Base-by-base conservation (phyloP, 1,284 basidiomycete genomes). In the Peniophora sp. region DNA sequence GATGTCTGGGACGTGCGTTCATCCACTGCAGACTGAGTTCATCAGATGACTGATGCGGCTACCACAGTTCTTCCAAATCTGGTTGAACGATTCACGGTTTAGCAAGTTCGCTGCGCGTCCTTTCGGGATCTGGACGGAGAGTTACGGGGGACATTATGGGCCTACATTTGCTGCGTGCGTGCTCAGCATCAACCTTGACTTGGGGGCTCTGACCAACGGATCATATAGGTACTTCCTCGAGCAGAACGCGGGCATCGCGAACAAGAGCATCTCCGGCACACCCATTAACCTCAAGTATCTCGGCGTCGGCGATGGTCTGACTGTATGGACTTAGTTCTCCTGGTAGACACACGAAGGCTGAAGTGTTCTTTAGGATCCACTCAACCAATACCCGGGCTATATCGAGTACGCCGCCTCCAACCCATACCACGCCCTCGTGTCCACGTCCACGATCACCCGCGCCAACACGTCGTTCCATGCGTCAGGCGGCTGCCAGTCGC, bases 111-210 rank as follows among this genome's bases (percentile, higher is more conserved):
- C 72, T 37, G 63, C 62, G 18, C 71, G 71, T 42, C 70, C 78
- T 6, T 73, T 83, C 51, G 81, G 76, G 10, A 71, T 84, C 49
- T 83, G 79, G 76, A 80, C 79, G 0, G 81, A 83, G 60, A 81
- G 78, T 67, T 79, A 81, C 56, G 80, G 79, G 44, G 82, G 81
- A 3, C 81, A 83, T 58, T 83, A 83, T 57, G 82, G 79, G 1
- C 81, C 80, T 24, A 74, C 72, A 18, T 83, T 80, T 59, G 81
- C 77, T 47, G 71, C 73, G 73, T 81, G 60, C 57, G 72, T 57
- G 12, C 9, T 24, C 37, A 24, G 27, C 39, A 44, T 42, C 47
- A 39, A 24, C 35, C 18, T 51, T 15, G 3, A 48, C 24, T 41
- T 22, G 17, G 32, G 12, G 34, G 32, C 34, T 47, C 15, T n/a